Base-by-base conservation (phyloP, 768 basidiomycete species). In the Kwoniella heveanensis region DNA sequence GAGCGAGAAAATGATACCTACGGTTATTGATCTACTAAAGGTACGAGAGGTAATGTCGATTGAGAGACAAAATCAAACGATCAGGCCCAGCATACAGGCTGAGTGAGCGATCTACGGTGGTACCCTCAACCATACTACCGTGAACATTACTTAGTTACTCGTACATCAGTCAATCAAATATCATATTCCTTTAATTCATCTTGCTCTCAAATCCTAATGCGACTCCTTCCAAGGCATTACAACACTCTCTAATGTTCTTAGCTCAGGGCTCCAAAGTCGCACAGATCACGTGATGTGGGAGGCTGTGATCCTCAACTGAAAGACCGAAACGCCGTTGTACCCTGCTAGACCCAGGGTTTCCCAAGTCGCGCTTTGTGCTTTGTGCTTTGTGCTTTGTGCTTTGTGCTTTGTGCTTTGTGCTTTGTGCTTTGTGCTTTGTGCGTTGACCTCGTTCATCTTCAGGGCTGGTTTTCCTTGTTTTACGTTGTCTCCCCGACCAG, bases 121-220 rank as follows among this genome's bases (percentile, higher is more conserved):
- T 50, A 24, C 51, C 27, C 26, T 30, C 24, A 52, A 52, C 27
- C n/a, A n/a, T n/a, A n/a, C n/a, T n/a, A n/a, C n/a, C 51, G 19
- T 27, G 26, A 52, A 26, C 39, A 44, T 44, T 44, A 44, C 39
- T 44, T 44, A 44, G 39, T n/a, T n/a, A n/a, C n/a, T n/a, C n/a
- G n/a, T n/a, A n/a, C n/a, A n/a, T n/a, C n/a, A n/a, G n/a, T n/a
- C n/a, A n/a, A n/a, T n/a, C n/a, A n/a, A n/a, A n/a, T n/a, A n/a
- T n/a, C n/a, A n/a, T 44, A 44, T 30, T 52, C 51, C 25, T 27
- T 52, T 12, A 52, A n/a, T n/a, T 17, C 12, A 52, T 52, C 26
- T n/a, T 12, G 4, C 15, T 26, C 7, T 13, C 7, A 22, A 51
- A 24, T 51, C 49, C 49, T 51, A 51, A 51, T 51, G 2, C 5